phyloP scores from a whole-genome alignment of 495 filamentous ascomycete species.

The Lichina pygmaea region DNA sequence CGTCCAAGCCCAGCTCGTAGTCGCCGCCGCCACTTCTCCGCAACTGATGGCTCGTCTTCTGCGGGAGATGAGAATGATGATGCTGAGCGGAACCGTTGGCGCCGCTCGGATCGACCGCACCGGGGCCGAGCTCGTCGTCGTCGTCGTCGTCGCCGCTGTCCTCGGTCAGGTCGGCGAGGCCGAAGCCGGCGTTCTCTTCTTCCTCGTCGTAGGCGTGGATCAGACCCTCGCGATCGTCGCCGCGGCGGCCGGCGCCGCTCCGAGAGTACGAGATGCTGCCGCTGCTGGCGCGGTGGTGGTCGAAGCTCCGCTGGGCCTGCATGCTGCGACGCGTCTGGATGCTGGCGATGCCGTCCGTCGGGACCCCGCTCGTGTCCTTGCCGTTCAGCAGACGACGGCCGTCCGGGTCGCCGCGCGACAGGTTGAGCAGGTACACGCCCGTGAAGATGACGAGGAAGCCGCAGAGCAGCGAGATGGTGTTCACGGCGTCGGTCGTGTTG shows the following conservation, averaged over 20 bases:
- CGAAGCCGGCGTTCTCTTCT: slow-evolving; percentile 39
- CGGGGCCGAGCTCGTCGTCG: background rate
- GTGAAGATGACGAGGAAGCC: slow-evolving; percentile 95
- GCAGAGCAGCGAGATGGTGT: slow-evolving; percentile 75
- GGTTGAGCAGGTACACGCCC: slow-evolving; percentile 88
- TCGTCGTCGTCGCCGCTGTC: slow-evolving; percentile 31
- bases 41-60: too few relatives aligned
- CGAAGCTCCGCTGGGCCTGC: slow-evolving; percentile 53
- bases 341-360: slow-evolving; percentile 74
- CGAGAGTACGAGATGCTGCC: slow-evolving; percentile 20
- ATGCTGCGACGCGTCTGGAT: slow-evolving; percentile 74
- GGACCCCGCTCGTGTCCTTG: slow-evolving; percentile 47
- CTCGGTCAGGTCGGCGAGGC: slow-evolving; percentile 40
- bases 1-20: too few relatives aligned
- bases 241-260: slow-evolving; percentile 16
- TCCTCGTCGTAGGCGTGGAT: slow-evolving; percentile 68
- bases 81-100: too few relatives aligned
- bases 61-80: too few relatives aligned
- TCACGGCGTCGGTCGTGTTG: slow-evolving; percentile 82
- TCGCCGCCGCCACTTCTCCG: too few relatives aligned
- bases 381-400: slow-evolving; percentile 39
- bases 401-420: slow-evolving; percentile 72
- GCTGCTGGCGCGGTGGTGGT: slow-evolving; percentile 24
- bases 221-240: slow-evolving; percentile 41
- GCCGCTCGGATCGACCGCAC: background rate